Conservation (phyloP, 176 grass and related monocot genomes). For the Zoysia japonica region DNA sequence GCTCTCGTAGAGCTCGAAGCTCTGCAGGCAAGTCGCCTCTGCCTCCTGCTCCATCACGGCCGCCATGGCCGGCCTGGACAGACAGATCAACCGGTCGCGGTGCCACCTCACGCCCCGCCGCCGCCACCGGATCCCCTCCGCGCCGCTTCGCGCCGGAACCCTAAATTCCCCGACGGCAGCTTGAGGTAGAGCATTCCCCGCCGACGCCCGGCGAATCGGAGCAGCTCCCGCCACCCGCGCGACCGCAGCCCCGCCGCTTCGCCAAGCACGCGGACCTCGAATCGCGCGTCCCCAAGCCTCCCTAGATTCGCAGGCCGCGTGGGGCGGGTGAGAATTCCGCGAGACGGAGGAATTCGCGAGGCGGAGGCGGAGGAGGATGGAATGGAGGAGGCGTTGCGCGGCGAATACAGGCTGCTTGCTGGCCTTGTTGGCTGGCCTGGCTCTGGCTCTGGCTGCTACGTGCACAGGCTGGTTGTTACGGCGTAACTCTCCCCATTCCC, state of each 20-base stretch:
- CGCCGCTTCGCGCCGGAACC: constrained; percentile 33
- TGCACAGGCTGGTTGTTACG: constrained; percentile 18
- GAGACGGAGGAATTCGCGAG: constrained; percentile 33
- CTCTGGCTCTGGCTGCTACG: neutral
- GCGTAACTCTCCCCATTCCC: constrained; percentile 11
- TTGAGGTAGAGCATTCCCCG: constrained; percentile 78
- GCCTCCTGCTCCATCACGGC: constrained; percentile 31
- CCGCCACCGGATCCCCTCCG: constrained; percentile 30
- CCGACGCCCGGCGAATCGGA: constrained; percentile 29
- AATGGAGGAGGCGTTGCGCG: neutral
- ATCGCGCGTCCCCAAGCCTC: constrained; percentile 6
- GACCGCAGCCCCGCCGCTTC: constrained; percentile 11
- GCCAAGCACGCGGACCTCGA: neutral
- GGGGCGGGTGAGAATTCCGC: constrained; percentile 30
- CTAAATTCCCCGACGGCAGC: constrained; percentile 62
- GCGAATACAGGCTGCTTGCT: constrained; percentile 29
- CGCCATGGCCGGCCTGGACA: constrained; percentile 33
- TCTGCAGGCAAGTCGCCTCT: constrained; percentile 51
- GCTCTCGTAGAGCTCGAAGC: constrained; percentile 73
- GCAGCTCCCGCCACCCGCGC: constrained; percentile 7
- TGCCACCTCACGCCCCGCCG: constrained; percentile 40
- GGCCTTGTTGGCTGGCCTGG: no score
- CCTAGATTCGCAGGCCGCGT: neutral
- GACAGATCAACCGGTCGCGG: constrained; percentile 35
- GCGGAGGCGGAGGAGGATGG: neutral